Evolutionary conservation across 2,329 filamentous ascomycete species (phyloP).

Genomic region (Talaromyces sp.): DNA sequence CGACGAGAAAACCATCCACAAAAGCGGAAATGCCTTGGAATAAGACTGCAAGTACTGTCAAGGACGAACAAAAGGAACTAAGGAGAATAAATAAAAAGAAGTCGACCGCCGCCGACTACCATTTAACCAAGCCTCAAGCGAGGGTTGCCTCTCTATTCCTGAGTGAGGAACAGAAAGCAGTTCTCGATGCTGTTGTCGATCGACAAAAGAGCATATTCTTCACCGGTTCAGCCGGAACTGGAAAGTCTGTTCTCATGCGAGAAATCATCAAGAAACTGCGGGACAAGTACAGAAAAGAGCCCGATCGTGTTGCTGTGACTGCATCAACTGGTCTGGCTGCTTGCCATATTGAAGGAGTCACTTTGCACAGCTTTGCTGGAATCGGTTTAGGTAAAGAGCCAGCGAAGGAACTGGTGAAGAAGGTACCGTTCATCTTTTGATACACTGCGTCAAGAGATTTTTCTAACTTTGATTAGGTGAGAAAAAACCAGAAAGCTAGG

Average conservation of each 20-base stretch:
- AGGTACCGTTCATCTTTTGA: constrained; percentile 42
- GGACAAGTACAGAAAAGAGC: constrained; percentile 71
- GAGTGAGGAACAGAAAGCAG: constrained; percentile 81
- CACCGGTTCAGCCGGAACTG: constrained; percentile 91
- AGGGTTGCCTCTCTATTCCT: constrained; percentile 63
- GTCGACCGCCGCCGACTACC: constrained; percentile 45
- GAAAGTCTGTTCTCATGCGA: constrained; percentile 93
- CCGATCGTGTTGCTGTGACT: constrained; percentile 85
- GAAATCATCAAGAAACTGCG: constrained; percentile 82
- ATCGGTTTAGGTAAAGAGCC: constrained; percentile 94
- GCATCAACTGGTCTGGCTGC: constrained; percentile 94
- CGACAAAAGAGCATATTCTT: constrained; percentile 90
- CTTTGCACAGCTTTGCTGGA: constrained; percentile 91
- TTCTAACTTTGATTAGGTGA: constrained; percentile 54
- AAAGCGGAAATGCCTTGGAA: constrained; percentile 63
- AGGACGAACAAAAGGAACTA: constrained; percentile 73
- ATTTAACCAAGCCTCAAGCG: constrained; percentile 34
- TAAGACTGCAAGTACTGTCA: constrained; percentile 69
- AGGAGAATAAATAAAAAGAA: constrained; percentile 59
- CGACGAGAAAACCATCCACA: constrained; percentile 45
- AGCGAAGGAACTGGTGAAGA: constrained; percentile 76
- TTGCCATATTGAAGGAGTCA: constrained; percentile 94
- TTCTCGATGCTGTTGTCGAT: constrained; percentile 78
- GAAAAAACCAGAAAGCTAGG: constrained; percentile 81
- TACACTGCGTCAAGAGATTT: background rate